Base-by-base conservation (phyloP, 306 rosid species). In the Benincasa hispida region DNA sequence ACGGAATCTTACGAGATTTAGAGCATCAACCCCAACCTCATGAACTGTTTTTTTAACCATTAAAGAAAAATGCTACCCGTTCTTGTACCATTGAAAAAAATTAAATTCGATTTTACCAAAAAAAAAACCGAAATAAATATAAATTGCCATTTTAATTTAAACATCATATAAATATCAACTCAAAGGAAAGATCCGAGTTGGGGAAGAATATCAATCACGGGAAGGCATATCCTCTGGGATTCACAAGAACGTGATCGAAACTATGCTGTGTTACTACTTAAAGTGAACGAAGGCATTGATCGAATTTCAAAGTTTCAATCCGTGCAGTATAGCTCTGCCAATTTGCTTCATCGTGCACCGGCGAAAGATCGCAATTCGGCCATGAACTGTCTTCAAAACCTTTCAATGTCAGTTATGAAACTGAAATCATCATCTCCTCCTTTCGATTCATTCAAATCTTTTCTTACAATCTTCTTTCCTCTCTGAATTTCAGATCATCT, bases 371-470 rank as follows among this genome's bases (percentile, higher is more conserved):
- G 59, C 41, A 45, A 21, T 63, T 37, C 72, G 42, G 72, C n/a
- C 35, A 93, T 93, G 98, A 79, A 84, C 77, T 88, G 90, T 84
- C 90, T 93, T 57, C 90, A 82, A 83, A 88, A 62, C 83, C 87
- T 89, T 79, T 69, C 90, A 17, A 79, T 87, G 96, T 91, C 21
- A 56, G 86, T 34, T 75, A 0, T 45, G 65, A 32, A 19, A 11
- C 51, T 18, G 76, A 32, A 25, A 10, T 10, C 27, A 42, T 59
- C 34, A 62, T 79, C 27, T 25, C 18, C 35, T 42, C 45, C 14
- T 72, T n/a, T 0, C 22, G 21, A 53, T 53, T 66, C 77, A 35
- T 74, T 24, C 37, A 42, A 37, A 54, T 73, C 25, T 50, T 21
- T 67, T 24, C 21, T 24, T 25, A 6, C 21, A 17, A n/a, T 51